Percentiles rank a stretch among this genome's conserved stretches.
phyloP scores from a whole-genome alignment of 306 rosid species.

The Geum urbanum region DNA sequence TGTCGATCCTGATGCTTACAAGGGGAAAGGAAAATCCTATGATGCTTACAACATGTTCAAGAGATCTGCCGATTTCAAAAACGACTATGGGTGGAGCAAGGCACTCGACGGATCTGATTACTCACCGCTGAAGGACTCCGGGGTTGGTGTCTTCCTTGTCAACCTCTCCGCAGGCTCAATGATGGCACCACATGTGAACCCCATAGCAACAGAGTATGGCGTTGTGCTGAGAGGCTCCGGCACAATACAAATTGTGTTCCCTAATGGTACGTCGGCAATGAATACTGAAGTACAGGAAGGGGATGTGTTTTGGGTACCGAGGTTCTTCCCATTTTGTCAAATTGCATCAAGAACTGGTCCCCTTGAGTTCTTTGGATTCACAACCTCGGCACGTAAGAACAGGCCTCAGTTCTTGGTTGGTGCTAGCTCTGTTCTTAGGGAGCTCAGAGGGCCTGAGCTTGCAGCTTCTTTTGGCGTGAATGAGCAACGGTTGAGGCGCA shows the following conservation, averaged over 20 bases:
- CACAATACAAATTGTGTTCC: conserved; percentile 58
- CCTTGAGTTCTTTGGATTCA: conserved; percentile 80
- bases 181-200: conserved; percentile 89
- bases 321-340: conserved; percentile 69
- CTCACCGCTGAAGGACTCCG: conserved; percentile 48
- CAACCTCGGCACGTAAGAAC: conserved; percentile 56
- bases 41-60: conserved; percentile 62
- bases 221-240: conserved; percentile 64
- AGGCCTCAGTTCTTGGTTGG: conserved; percentile 74
- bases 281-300: conserved; percentile 52
- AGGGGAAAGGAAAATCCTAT: conserved; percentile 33
- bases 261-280: conserved; percentile 71
- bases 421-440: conserved; percentile 46
- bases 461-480: conserved; percentile 59
- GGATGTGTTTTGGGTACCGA: conserved; percentile 73
- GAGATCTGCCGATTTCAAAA: conserved; percentile 46
- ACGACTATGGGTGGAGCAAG: conserved; percentile 64
- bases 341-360: conserved; percentile 56
- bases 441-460: conserved; percentile 59
- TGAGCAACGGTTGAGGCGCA: conserved; percentile 27
- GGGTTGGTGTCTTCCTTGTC: conserved; percentile 56
- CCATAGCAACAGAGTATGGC: conserved; percentile 79
- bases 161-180: conserved; percentile 80
- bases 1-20: conserved; percentile 13
- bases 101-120: conserved; percentile 56